Evolutionary conservation across 2,329 filamentous ascomycete genomes (phyloP), one percentile per base, ranked within the genome.

Genomic region (Capronia americana): DNA sequence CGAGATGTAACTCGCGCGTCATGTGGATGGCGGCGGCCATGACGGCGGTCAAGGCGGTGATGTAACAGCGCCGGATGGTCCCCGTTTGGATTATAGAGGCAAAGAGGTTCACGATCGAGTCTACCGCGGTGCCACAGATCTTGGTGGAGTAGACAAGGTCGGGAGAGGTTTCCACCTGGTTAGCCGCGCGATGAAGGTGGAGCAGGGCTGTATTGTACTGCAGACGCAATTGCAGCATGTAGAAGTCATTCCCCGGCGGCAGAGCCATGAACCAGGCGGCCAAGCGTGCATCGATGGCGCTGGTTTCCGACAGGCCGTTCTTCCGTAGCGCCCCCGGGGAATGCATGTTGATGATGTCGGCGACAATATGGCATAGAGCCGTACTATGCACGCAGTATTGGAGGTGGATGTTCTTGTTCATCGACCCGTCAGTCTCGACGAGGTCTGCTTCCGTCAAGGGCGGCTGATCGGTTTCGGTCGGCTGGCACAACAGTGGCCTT

Each of bases 401-500:
- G 11, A 76, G 70, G 70, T 80, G 78, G 20, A 84, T 82, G 17
- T 77, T 75, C 8, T 64, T 2, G 81, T 80, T 65, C 80, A 81
- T 12, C 80, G 82, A 67, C 82, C 77, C 60, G 85, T 85, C 73
- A 85, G 79, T 2, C 77, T 77, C 11, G 73, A 72, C 4, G 77
- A 78, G 34, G 85, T 76, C 23, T 78, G 76, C 14, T 79, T 79
- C 1, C 84, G 81, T 85, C 82, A 8, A 84, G 73, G 62, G 83
- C 81, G 65, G 77, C 80, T 57, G 55, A 20, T 62, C 53, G 26
- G 30, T 51, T 48, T 56, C 17, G 60, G 57, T 34, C 46, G 72
- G 78, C 74, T 73, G 80, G 76, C 86, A 82, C 23, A 82, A 80
- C 70, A 83, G 81, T 20, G 84, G 84, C 56, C 84, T 79, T 46